Evolutionary conservation across 257 asterid species (phyloP).

Genomic region (Ilex asprella): DNA sequence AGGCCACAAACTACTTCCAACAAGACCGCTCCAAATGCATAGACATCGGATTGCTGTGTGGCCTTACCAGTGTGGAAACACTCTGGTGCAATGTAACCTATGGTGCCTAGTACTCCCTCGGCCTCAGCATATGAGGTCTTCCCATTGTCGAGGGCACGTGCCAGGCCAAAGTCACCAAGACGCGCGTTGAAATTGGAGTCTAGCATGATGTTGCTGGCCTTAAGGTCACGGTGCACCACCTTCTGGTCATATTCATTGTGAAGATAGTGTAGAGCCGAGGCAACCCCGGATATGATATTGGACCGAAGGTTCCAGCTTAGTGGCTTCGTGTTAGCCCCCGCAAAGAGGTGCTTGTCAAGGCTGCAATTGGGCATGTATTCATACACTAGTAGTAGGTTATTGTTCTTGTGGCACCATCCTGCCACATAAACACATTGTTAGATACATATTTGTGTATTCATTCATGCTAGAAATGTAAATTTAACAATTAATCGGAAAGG

Average conservation of each 20-base stretch:
- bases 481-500: too few relatives aligned
- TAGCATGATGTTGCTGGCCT: conserved; percentile 91
- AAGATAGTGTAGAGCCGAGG: conserved; percentile 81
- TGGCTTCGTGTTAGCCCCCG: conserved; percentile 29
- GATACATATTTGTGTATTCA: conserved; percentile 6
- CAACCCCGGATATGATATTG: conserved; percentile 63
- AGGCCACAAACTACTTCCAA: conserved; percentile 67
- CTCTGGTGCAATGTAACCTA: conserved; percentile 93
- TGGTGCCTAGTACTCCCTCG: conserved; percentile 70
- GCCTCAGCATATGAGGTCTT: conserved; percentile 77
- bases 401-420: conserved; percentile 96
- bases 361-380: conserved; percentile 96
- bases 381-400: conserved; percentile 66
- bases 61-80: conserved; percentile 87
- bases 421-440: conserved; percentile 14
- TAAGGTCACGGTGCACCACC: conserved; percentile 80
- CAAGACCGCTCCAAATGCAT: conserved; percentile 74
- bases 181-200: conserved; percentile 76
- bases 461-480: too few relatives aligned
- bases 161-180: conserved; percentile 91
- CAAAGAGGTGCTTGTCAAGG: conserved; percentile 70
- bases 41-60: conserved; percentile 73
- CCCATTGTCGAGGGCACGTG: conserved; percentile 76
- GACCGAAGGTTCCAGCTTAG: conserved; percentile 58
- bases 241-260: conserved; percentile 79